Conservation (phyloP, 2,329 filamentous ascomycete genomes). For the Metarhizium sp. region DNA sequence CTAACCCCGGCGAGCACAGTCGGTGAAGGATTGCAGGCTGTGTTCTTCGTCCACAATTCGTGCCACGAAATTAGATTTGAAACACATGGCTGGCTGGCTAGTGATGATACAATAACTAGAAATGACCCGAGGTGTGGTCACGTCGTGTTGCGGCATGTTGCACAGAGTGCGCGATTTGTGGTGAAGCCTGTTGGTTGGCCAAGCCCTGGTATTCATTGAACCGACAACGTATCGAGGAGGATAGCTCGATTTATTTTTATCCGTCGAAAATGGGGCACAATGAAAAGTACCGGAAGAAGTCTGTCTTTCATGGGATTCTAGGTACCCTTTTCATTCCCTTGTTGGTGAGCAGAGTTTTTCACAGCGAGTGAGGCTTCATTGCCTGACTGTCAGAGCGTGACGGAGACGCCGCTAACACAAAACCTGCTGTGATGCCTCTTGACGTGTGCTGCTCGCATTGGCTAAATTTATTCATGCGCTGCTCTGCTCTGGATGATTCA, state of each 20-base stretch:
- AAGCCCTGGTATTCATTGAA: background rate
- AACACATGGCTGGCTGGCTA: background rate
- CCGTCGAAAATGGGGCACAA: background rate
- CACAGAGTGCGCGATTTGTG: background rate
- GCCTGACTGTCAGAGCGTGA: background rate
- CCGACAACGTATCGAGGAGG: background rate
- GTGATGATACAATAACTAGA: background rate
- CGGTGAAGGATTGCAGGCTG: background rate
- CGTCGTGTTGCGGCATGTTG: background rate
- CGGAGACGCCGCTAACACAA: background rate
- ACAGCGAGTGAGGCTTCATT: background rate
- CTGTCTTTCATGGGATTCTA: background rate
- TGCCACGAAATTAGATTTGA: background rate
- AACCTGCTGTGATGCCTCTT: background rate
- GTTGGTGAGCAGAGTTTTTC: background rate
- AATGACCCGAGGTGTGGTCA: background rate
- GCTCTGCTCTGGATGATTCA: background rate
- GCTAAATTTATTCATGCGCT: background rate
- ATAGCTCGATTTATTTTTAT: background rate
- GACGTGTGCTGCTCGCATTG: background rate
- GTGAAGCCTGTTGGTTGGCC: background rate
- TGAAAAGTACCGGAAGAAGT: background rate
- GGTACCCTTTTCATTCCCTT: background rate
- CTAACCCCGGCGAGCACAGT: background rate
- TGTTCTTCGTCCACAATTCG: background rate